Conservation (phyloP, 768 basidiomycete genomes). For the Suillus luteus region DNA sequence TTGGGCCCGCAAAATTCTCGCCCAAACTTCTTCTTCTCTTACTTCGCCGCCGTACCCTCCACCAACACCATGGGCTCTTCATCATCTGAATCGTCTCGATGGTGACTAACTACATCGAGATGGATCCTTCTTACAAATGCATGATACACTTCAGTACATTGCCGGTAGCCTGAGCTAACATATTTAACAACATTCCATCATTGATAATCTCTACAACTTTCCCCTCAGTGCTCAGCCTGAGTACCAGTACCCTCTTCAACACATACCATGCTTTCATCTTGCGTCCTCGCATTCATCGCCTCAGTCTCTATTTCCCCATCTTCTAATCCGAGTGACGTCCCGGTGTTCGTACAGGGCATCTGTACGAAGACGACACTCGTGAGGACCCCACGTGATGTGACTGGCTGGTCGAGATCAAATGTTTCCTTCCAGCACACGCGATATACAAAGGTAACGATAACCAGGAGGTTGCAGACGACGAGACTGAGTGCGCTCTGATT, state of each 20-base stretch:
- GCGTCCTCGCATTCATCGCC: neutral
- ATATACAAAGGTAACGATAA: conserved; percentile 26
- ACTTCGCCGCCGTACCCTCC: no score
- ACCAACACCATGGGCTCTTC: no score
- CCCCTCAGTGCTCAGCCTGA: neutral
- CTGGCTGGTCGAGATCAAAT: conserved; percentile 13
- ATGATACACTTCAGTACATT: no score
- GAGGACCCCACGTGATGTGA: neutral
- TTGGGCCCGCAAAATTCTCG: no score
- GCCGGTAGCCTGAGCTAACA: neutral
- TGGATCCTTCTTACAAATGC: no score
- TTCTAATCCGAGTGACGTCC: neutral
- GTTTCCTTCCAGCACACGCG: conserved; percentile 15
- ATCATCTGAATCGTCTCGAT: no score
- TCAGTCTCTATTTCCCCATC: neutral
- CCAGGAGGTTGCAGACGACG: conserved; percentile 30
- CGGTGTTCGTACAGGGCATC: neutral
- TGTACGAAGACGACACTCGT: neutral
- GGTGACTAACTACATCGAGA: no score
- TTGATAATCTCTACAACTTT: neutral
- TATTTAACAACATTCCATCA: neutral
- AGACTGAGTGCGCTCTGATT: conserved; percentile 24
- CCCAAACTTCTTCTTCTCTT: no score
- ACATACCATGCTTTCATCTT: neutral
- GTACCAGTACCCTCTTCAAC: neutral